phyloP scores from a whole-genome alignment of 2,329 filamentous ascomycete genomes.

The Scytalidium sp. region DNA sequence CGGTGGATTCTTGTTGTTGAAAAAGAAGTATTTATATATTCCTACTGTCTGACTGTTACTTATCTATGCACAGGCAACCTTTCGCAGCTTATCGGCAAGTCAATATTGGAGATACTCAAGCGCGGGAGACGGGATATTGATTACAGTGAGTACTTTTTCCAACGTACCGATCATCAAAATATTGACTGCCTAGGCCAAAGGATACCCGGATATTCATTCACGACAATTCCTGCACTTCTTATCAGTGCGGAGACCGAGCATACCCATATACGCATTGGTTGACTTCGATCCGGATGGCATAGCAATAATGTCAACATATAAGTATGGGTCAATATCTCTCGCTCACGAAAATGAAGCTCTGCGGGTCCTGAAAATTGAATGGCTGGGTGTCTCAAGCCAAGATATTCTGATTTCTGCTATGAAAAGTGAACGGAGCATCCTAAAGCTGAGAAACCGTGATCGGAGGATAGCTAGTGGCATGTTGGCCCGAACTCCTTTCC shows the following conservation, averaged over 20 bases:
- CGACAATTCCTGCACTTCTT: slow-evolving; percentile 60
- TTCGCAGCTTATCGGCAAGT: slow-evolving; percentile 61
- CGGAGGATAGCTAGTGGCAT: slow-evolving; percentile 53
- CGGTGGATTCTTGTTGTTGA: slow-evolving; percentile 73
- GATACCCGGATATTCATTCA: slow-evolving; percentile 75
- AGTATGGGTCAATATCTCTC: slow-evolving; percentile 61
- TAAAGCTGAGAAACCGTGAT: slow-evolving; percentile 42
- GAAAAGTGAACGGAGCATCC: slow-evolving; percentile 33
- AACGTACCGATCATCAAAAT: background rate
- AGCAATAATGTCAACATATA: slow-evolving; percentile 71
- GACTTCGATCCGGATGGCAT: slow-evolving; percentile 79
- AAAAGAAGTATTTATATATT: slow-evolving; percentile 59
- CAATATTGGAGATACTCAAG: slow-evolving; percentile 49
- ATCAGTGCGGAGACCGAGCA: slow-evolving; percentile 39
- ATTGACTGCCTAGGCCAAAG: slow-evolving; percentile 61
- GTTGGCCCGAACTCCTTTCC: slow-evolving; percentile 40
- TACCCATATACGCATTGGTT: slow-evolving; percentile 62
- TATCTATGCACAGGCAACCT: slow-evolving; percentile 61
- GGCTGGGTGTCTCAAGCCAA: slow-evolving; percentile 55
- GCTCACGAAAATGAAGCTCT: slow-evolving; percentile 53
- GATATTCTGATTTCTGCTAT: slow-evolving; percentile 16
- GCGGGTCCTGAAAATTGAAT: slow-evolving; percentile 50
- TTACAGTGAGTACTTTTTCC: slow-evolving; percentile 54
- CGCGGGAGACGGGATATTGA: slow-evolving; percentile 56
- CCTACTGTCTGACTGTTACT: background rate